Base-by-base conservation (phyloP, 2,329 filamentous ascomycete species). In the Juglanconis oblonga region DNA sequence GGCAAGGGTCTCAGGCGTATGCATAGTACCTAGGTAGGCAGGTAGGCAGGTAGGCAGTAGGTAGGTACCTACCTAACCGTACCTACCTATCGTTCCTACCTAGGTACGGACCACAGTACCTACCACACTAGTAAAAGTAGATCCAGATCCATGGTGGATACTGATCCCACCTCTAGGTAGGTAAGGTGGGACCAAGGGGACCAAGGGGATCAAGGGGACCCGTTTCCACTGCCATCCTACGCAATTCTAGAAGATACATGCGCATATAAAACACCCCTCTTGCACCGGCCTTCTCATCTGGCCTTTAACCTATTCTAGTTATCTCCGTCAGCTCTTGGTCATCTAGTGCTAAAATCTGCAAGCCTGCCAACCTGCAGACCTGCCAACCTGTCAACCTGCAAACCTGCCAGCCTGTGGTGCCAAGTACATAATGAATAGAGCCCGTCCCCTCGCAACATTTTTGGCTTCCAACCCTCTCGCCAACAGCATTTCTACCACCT, bases 311-410 rank as follows among this genome's bases (percentile, higher is more conserved):
- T n/a, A 14, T 32, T 31, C 29, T 17, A 7, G 8, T 17, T 42
- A 24, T 17, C 47, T 45, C 42, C 48, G 57, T 59, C 52, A 62
- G 56, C 52, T 48, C 42, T 62, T 62, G 52, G 60, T 59, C 56
- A 62, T 59, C 60, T 40, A 40, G 24, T 31, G 40, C 33, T 17
- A 48, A 50, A 14, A 32, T 24, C 35, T 7, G 42, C 40, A 35
- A 36, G n/a, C 49, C 11, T 51, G 17, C 17, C 17, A 24, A 24
- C 17, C 17, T 24, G 17, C 17, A 24, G 17, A 24, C 17, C 17
- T 24, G 17, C 17, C 17, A 24, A 24, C 17, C 17, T 24, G 17
- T 2, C 17, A 24, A 24, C 17, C 17, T 24, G 17, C 17, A 1
- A 24, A 24, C 17, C 17, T 24, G 17, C 17, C 17, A 24, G 17